Evolutionary conservation across 768 basidiomycete genomes (phyloP).

Genomic region (Boletus sensibilis): DNA sequence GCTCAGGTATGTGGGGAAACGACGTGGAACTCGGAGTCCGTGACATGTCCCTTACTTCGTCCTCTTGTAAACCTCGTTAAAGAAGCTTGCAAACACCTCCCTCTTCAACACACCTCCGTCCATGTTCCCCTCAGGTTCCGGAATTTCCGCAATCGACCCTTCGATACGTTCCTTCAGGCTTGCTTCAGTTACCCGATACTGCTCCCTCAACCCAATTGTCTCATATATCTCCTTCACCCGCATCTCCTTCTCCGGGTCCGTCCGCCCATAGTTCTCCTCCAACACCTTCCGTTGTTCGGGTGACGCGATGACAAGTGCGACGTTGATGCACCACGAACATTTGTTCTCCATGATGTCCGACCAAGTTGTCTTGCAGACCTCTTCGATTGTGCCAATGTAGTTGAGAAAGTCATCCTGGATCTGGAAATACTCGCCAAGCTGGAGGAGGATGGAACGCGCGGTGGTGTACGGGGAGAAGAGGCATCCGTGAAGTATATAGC

Average conservation of each 20-base stretch:
- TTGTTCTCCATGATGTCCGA: background rate
- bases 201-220: background rate
- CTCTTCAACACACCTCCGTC: background rate
- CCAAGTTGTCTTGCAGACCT: background rate
- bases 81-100: background rate
- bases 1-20: background rate
- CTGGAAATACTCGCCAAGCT: constrained; percentile 1
- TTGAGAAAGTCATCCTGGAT: background rate
- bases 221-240: constrained; percentile 4
- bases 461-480: background rate
- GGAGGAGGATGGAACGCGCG: constrained; percentile 3
- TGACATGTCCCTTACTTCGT: background rate
- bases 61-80: background rate
- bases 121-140: background rate
- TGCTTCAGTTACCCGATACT: background rate
- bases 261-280: background rate
- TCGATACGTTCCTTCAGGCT: background rate
- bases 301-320: background rate
- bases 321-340: constrained; percentile 7
- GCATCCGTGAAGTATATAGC: background rate
- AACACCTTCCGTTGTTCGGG: background rate
- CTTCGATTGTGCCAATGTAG: background rate
- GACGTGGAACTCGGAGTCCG: too few species aligned
- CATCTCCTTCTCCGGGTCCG: background rate
- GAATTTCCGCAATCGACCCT: background rate